Conservation (phyloP, 176 grass and related monocot species). For the Saccharum officinarum region DNA sequence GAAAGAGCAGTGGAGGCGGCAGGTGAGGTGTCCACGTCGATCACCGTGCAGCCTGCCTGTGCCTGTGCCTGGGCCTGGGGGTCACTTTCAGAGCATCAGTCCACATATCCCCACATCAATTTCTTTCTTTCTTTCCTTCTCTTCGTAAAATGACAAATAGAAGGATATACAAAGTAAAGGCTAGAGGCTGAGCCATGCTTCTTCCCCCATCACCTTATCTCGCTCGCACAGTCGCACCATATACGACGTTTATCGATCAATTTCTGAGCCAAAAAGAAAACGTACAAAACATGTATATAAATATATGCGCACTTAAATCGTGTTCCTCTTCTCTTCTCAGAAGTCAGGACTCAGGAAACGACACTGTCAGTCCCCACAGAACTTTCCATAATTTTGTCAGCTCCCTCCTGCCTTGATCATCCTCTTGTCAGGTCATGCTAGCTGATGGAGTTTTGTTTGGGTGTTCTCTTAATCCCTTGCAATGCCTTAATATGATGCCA, state of each 20-base stretch:
- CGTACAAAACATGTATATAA: not conserved
- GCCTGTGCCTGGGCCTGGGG: no score
- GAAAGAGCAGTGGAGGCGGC: not conserved
- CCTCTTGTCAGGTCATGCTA: not conserved
- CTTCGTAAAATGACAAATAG: not conserved
- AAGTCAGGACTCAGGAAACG: not conserved
- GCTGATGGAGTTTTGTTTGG: not conserved
- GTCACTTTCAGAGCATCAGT: conserved; percentile 15
- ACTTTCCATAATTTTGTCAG: conserved; percentile 12
- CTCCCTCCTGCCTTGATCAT: not conserved
- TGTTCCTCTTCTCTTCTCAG: not conserved
- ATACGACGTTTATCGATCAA: not conserved
- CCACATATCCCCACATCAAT: not conserved
- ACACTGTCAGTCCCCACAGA: not conserved
- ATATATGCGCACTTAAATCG: not conserved
- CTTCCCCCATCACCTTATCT: conserved; percentile 14
- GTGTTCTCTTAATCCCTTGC: not conserved
- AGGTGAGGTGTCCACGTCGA: conserved; percentile 30
- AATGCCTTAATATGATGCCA: not conserved
- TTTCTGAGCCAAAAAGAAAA: not conserved
- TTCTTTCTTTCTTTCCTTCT: not conserved
- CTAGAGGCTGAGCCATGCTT: not conserved
- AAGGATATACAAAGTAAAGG: not conserved
- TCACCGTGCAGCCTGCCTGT: not conserved
- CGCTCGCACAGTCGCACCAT: not conserved